Base-by-base conservation (phyloP, 169 alveolate species). In the Plasmodium falciparum region DNA sequence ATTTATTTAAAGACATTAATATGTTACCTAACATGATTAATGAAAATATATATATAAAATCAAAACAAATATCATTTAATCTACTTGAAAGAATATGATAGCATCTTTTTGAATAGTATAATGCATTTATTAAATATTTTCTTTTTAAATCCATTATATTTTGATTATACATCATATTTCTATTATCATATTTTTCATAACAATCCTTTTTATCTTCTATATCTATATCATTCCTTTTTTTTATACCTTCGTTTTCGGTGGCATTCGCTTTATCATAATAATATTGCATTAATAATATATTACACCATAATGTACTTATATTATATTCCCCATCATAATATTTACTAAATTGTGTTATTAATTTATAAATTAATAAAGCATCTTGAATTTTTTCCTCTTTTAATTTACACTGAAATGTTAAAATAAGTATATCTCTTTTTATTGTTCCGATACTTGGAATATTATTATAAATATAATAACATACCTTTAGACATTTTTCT, bases 361-460 rank as follows among this genome's bases (percentile, higher is more conserved):
- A 65, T 62, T 83, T 83, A 62, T 83, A 83, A 59, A 83, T 56
- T 22, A 83, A 59, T 33, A 83, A 49, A 17, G 91, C 91, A 3
- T 83, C 91, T 6, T 83, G 86, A 20, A 83, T 83, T 13, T 69
- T 69, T 49, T 63, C 85, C 24, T 83, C 86, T 56, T 83, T 83
- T 24, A 83, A 49, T 58, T 83, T 83, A 50, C 91, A 83, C 52
- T 83, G 91, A n/a, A 83, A 62, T 17, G 71, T 70, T 63, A 83
- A 73, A 33, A 70, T 49, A 11, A 83, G 86, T 70, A 83, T 70
- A 33, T 83, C 91, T 56, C 91, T 83, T 73, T 26, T 83, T 43
- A 83, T 5, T 0, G 74, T 58, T 6, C 85, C 91, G 54, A 83
- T 70, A 45, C 47, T 33, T 6, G 91, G 91, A 83, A 50, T 83